phyloP scores from a whole-genome alignment of 139 green algal species.

The Chlorella sp. region DNA sequence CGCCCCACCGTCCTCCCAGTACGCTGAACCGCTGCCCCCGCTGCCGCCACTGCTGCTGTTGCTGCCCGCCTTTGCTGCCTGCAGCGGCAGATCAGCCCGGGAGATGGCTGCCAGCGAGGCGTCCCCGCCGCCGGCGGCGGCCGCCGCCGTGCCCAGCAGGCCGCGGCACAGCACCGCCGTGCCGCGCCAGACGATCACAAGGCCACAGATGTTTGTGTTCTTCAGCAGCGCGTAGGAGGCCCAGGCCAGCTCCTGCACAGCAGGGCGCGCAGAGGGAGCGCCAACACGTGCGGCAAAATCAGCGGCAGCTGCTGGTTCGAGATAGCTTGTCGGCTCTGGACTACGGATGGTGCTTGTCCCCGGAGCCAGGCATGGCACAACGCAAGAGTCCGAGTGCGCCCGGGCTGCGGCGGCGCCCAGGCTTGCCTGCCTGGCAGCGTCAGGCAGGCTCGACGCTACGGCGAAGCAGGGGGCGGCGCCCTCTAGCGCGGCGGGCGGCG shows the following conservation, averaged over 20 bases:
- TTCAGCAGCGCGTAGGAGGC: constrained; percentile 77
- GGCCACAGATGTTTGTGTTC: constrained; percentile 82
- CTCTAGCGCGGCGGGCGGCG: constrained; percentile 37
- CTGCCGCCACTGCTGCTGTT: neutral
- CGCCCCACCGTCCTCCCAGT: neutral
- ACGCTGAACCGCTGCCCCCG: neutral
- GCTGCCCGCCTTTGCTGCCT: neutral
- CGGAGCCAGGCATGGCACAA: too few species aligned
- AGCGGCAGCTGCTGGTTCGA: too few species aligned
- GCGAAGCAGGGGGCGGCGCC: constrained; percentile 62
- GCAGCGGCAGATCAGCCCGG: neutral
- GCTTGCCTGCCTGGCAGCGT: constrained; percentile 38
- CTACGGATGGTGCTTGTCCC: too few species aligned
- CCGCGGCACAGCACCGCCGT: constrained; percentile 41
- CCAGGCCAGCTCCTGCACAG: constrained; percentile 81
- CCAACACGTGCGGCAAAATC: neutral
- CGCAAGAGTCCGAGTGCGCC: too few species aligned
- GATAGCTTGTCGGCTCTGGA: too few species aligned
- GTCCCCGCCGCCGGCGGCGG: neutral
- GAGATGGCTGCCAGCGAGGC: constrained; percentile 7
- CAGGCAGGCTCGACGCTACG: constrained; percentile 23
- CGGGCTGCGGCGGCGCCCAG: too few species aligned
- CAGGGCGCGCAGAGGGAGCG: neutral
- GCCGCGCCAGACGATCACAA: constrained; percentile 51
- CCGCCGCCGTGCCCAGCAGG: constrained; percentile 34